Evolutionary conservation across 2,329 filamentous ascomycete species (phyloP).

Genomic region (Stylonectria norvegica): DNA sequence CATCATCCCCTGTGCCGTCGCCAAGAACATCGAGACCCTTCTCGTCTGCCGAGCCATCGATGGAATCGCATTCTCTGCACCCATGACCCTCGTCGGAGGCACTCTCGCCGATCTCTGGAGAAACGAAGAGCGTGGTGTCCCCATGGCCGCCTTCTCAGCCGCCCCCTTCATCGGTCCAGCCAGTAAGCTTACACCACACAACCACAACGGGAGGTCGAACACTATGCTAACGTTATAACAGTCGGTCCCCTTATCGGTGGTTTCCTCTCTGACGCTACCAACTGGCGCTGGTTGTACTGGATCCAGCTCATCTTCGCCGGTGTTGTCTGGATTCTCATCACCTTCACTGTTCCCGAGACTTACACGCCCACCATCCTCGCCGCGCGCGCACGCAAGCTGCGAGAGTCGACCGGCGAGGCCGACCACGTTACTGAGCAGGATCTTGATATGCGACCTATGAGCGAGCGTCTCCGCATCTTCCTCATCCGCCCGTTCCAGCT

Average conservation of each 20-base stretch:
- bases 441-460: slow-evolving; percentile 66
- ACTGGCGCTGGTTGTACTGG: slow-evolving; percentile 87
- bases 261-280: slow-evolving; percentile 64
- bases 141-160: slow-evolving; percentile 82
- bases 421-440: slow-evolving; percentile 77
- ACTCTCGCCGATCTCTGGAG: slow-evolving; percentile 81
- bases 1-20: slow-evolving; percentile 74
- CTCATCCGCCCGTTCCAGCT: slow-evolving; percentile 81
- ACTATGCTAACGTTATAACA: slow-evolving; percentile 18
- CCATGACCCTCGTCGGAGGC: slow-evolving; percentile 82
- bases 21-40: slow-evolving; percentile 72
- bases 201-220: fast-evolving
- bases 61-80: slow-evolving; percentile 79
- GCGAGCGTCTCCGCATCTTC: slow-evolving; percentile 69
- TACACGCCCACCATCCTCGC: slow-evolving; percentile 78
- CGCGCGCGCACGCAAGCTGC: slow-evolving; percentile 65
- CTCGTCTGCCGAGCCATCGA: slow-evolving; percentile 74
- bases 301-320: slow-evolving; percentile 75
- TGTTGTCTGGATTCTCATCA: slow-evolving; percentile 69
- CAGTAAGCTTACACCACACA: slow-evolving; percentile 35
- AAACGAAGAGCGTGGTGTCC: slow-evolving; percentile 78
- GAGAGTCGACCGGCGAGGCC: slow-evolving; percentile 62
- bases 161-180: slow-evolving; percentile 81
- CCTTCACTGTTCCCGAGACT: slow-evolving; percentile 87
- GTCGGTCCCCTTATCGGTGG: slow-evolving; percentile 74